Base-by-base conservation (phyloP, 345 rosid genomes). In the Syzygium grande region DNA sequence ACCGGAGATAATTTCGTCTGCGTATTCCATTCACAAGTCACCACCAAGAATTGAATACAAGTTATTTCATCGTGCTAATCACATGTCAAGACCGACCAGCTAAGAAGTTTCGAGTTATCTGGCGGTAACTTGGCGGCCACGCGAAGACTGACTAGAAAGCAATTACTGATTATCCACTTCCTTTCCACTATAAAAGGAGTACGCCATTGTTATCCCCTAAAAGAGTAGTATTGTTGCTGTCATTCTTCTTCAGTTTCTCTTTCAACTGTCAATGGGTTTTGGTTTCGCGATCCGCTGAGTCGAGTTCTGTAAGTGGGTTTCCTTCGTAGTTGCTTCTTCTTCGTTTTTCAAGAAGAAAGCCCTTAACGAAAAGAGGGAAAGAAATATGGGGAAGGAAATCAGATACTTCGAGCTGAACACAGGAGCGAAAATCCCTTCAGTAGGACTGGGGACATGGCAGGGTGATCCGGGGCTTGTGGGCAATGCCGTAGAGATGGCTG, bases 361-460 rank as follows among this genome's bases (percentile, higher is more conserved):
- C 43, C 78, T 16, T 65, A 8, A 65, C 30, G 43, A n/a, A 16
- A n/a, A 12, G 21, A 30, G 78, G 78, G 78, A 30, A 30, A 30
- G 78, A 30, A 16, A 65, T 30, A 65, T 29, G 41, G 22, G 78
- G 41, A 29, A 65, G 78, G 43, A 30, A 21, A 90, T 93, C 86
- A 89, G 84, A 85, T 92, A 78, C 89, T 95, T 95, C 84, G 87
- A 92, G 85, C 78, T 92, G 78, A 92, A 94, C 87, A 91, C 91
- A 52, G 92, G 92, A 58, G 93, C 93, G 52, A 92, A 91, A 80
- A 92, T 94, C 51, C 96, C 94, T 3, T 89, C 93, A 5, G 91
- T 93, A 25, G 96, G 94, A 29, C 86, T 93, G 11, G 96, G 96
- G 86, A 93, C 92, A 16, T 89, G 90, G 92, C 89, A 91, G 86